Base-by-base conservation (phyloP, 306 rosid genomes). In the Hippophae gyantsensis region DNA sequence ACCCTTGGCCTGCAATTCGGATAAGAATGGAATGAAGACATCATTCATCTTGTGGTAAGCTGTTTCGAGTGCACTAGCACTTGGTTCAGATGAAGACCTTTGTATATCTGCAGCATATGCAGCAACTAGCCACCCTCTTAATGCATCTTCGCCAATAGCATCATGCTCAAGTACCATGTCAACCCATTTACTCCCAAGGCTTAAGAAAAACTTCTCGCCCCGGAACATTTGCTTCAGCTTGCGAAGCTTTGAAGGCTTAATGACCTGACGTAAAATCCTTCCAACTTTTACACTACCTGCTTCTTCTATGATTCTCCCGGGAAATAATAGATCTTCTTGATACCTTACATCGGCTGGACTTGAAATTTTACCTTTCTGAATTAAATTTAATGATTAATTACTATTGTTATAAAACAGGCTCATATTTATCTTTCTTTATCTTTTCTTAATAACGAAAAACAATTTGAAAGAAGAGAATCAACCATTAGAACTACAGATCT, bases 41-140 rank as follows among this genome's bases (percentile, higher is more conserved):
- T 72, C 76, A 50, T 81, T 83, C 96, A 87, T 83, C 77, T 79
- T 90, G 69, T 79, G 71, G 1, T 85, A 85, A 44, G 98, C 95
- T 11, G 82, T 92, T 25, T 67, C 67, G 61, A 90, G 53, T 44
- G 69, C 74, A 51, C 52, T 57, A 32, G 58, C 63, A 41, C 74
- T 64, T 25, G 80, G 76, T 66, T 76, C 82, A 43, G 27, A 70
- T 64, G 78, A 74, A 54, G 77, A 72, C 63, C 52, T 82, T 59
- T 65, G 64, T 53, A 52, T 64, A 44, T 74, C 70, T 48, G 76
- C 69, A 42, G 96, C 80, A 69, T 81, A 87, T 51, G 92, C 87
- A 66, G 98, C 96, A 55, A 90, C 96, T 54, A 90, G 82, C 96
- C 95, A 90, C 56, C 98, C 98, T 69, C 95, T 81, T 70, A 90